Base-by-base conservation (phyloP, 2,329 filamentous ascomycete genomes). In the Aspergillus sp. region DNA sequence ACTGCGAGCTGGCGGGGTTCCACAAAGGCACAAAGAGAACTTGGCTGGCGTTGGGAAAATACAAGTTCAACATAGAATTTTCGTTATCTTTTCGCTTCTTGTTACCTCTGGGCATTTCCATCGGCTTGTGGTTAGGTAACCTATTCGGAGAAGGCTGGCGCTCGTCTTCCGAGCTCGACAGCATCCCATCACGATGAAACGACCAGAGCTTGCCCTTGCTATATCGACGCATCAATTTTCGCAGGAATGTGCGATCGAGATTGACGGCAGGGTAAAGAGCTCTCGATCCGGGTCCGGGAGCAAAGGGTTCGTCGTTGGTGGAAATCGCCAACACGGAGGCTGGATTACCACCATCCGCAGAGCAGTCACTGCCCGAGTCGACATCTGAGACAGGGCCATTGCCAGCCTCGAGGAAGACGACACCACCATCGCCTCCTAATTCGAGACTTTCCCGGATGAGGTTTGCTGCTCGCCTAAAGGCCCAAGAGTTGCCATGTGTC, bases 11-110 rank as follows among this genome's bases (percentile, higher is more conserved):
- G 9, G 68, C 68, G 11, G 70, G 67, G 51, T 78, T 75, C 70
- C 73, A 78, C 0, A 78, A 51, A 0, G 75, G 75, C 5, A 77
- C 58, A 44, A 78, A 77, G 4, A 76, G 65, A 5, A 78, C 60
- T 39, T 73, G 73, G 1, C 67, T 61, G 1, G 71, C 70, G 19
- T 63, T 64, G 0, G 74, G 74, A 37, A 79, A 76, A 42, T 71
- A 68, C 13, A 63, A 58, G 27, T 68, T 67, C 7, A 75, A 56
- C 36, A 68, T 52, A 5, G 57, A 53, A 39, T 66, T 68, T 54
- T 74, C 61, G 12, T 58, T 43, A 38, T 61, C 57, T 50, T 61
- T 56, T 53, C 62, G 57, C 37, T 57, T 60, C 42, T 56, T 64
- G 5, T 48, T 47, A 10, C 47, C 40, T 13, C 55, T 60, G n/a